Base-by-base conservation (phyloP, 2,329 filamentous ascomycete genomes). In the Colletotrichum truncatum region DNA sequence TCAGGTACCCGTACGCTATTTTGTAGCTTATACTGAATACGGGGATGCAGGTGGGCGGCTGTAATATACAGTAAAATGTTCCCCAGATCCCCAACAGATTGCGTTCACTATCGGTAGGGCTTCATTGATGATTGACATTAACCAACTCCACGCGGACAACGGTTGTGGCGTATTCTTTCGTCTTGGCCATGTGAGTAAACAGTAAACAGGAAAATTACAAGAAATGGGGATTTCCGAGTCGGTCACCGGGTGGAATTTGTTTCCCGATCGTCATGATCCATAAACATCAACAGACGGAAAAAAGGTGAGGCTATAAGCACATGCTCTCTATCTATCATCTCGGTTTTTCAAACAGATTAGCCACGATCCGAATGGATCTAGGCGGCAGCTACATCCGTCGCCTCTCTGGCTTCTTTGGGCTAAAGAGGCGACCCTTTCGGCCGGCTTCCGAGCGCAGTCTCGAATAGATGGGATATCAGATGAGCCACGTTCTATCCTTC, bases 1-100 rank as follows among this genome's bases (percentile, higher is more conserved):
- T 61, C 56, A 64, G 56, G 56, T 54, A 65, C 56, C 62, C 56
- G 62, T 45, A 21, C 48, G 51, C 34, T n/a, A 39, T 26, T 34
- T 49, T 18, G 43, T 34, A 34, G 32, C 6, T 34, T 34, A 34
- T 34, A 34, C 54, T 3, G 18, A 38, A 41, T 61, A 64, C 57
- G 48, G 56, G 48, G 41, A 59, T 64, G 30, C 16, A 10, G 21
- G 46, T 34, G 46, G 46, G 46, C 46, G n/a, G 16, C 49, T 32
- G 46, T 28, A 38, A 38, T n/a, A 12, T 30, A 56, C 32, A 11
- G 46, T 53, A 49, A 48, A 64, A 61, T 64, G 32, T 21, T 54
- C 48, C 56, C 48, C 48, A 18, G 38, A 30, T 46, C 21, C 30
- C 18, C 46, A 32, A 53, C 18, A 57, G 32, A 41, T 41, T 38